Evolutionary conservation across 106 monocot species (phyloP), one percentile per base, ranked within the genome.

Genomic region (Hemerocallis citrina): DNA sequence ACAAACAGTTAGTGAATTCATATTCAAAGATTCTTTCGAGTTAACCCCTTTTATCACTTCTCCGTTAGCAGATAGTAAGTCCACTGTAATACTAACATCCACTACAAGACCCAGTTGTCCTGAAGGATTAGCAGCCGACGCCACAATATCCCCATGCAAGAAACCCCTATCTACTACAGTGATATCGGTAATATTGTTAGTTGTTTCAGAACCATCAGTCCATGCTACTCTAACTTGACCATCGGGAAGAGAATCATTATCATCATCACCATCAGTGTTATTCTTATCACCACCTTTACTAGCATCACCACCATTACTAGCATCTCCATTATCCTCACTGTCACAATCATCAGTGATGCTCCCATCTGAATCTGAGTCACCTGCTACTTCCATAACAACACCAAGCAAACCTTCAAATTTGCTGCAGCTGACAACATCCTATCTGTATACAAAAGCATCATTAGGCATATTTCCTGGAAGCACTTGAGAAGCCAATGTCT

Each of bases 91-190:
- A 44, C 63, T 65, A 34, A 99, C 88, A 82, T 99, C 80, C 38
- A 80, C 55, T 14, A 99, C 77, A 67, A 92, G 79, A 24, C 98
- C 98, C 66, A 99, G 71, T 50, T 98, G 92, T 17, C 92, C 98
- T 7, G 79, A 85, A 32, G 88, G 92, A 66, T 99, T 72, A 48
- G 82, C 73, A 62, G 61, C 75, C 44, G 85, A 88, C 52, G 98
- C 72, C 58, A 92, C 81, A 46, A 88, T 68, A 74, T 99, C 85
- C 17, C 98, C 98, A 64, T 82, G 82, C 38, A 88, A 54, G 63
- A 99, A 92, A 25, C 70, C 75, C 54, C 98, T 79, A 64, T 99
- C 88, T 2, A 83, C 62, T 46, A 83, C 79, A 6, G 52, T 57
- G 28, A 99, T 30, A 36, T 79, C 76, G 25, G 38, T 42, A 57